phyloP scores from a whole-genome alignment of 345 rosid genomes.

The Capsella bursapastoris region DNA sequence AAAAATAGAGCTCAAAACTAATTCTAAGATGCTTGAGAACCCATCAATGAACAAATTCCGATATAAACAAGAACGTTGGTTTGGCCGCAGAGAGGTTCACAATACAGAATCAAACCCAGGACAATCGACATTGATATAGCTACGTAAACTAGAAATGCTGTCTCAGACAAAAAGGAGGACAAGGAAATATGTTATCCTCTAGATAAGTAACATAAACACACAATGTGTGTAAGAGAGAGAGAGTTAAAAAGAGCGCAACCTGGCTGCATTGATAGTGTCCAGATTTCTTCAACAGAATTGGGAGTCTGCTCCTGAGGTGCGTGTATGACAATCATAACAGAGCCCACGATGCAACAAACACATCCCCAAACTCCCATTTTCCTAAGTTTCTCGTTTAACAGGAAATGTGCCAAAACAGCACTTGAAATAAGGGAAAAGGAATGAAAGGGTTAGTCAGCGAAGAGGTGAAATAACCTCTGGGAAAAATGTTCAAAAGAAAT shows the following conservation, averaged over 20 bases:
- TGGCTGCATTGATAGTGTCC: slow-evolving; percentile 85
- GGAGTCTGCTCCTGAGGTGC: slow-evolving; percentile 91
- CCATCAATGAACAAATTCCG: slow-evolving; percentile 90
- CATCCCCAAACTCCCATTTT: slow-evolving; percentile 88
- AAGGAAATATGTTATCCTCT: slow-evolving; percentile 11
- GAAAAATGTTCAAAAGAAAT: slow-evolving; percentile 2
- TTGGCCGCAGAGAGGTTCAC: slow-evolving; percentile 87
- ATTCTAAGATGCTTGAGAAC: slow-evolving; percentile 50
- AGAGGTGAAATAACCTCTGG: not conserved
- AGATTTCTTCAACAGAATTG: slow-evolving; percentile 73
- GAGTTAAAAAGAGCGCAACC: slow-evolving; percentile 45
- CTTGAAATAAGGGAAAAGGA: slow-evolving; percentile 39
- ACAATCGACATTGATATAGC: slow-evolving; percentile 66
- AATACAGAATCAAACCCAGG: slow-evolving; percentile 77
- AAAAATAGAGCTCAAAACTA: not conserved
- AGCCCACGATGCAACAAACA: slow-evolving; percentile 85
- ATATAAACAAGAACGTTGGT: slow-evolving; percentile 78
- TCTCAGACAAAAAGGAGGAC: slow-evolving; percentile 26
- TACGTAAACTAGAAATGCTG: slow-evolving; percentile 85
- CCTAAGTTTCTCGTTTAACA: slow-evolving; percentile 73
- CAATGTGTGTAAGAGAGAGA: not conserved
- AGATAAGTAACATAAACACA: not conserved
- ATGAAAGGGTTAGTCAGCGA: not conserved
- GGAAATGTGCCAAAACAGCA: slow-evolving; percentile 86
- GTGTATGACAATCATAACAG: slow-evolving; percentile 83